Conservation (phyloP, 306 rosid species). For the Mimosa bimucronata region DNA sequence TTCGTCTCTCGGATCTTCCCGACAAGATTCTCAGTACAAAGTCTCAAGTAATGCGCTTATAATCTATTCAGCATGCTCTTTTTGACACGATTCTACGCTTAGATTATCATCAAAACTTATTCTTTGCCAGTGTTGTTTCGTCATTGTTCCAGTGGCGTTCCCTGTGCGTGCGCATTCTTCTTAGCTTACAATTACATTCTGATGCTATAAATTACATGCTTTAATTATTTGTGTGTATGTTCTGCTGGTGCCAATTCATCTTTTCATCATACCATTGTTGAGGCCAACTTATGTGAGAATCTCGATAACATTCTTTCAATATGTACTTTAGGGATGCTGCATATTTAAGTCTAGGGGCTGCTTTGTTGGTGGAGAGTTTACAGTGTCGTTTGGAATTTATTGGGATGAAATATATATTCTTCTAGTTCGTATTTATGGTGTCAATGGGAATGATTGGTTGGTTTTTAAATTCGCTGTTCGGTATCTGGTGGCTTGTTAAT, state of each 20-base stretch:
- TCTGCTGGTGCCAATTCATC: constrained; percentile 1
- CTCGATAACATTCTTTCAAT: background rate
- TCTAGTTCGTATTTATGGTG: background rate
- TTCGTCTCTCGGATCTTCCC: background rate
- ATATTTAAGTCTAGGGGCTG: background rate
- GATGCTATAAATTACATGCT: background rate
- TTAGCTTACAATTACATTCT: background rate
- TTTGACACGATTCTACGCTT: background rate
- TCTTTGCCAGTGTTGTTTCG: background rate
- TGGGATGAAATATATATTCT: background rate
- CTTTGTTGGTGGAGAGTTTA: background rate
- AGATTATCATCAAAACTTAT: background rate
- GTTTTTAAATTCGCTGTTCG: background rate
- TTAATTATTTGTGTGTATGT: background rate
- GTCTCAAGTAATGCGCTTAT: background rate
- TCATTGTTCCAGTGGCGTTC: background rate
- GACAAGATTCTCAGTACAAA: background rate
- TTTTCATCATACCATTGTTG: background rate
- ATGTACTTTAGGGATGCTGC: background rate
- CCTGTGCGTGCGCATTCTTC: background rate
- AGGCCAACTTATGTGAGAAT: background rate
- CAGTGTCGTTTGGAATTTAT: background rate
- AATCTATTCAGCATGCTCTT: background rate
- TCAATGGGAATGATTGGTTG: background rate
- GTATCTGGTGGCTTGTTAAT: background rate